Evolutionary conservation across 2,329 filamentous ascomycete genomes (phyloP), one percentile per base, ranked within the genome.

Genomic region (Trichophyton schoenleinii): DNA sequence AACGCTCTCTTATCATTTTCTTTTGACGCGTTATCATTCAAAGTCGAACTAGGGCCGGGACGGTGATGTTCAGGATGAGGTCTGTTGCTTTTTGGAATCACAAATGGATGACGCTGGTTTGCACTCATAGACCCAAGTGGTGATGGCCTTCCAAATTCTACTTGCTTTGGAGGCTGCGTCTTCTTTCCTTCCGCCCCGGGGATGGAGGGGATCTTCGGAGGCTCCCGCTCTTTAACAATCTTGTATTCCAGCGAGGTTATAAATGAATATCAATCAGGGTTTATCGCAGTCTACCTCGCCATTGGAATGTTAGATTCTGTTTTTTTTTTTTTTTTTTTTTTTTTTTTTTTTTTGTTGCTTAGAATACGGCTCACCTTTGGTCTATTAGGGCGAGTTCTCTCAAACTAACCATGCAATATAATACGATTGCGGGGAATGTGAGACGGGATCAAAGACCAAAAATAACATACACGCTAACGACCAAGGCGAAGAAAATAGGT

Each of bases 141-240:
- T 64, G 81, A 84, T 1, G 83, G 76, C 66, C 81, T 80, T 59
- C 83, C 83, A 67, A 85, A 86, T 66, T 84, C 78, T 44, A 79
- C 75, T 36, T 76, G 72, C 13, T 73, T 67, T 11, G 72, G 65
- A 34, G 72, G 67, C 42, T 68, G 69, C 18, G 69, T 60, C 41
- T 71, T 70, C 41, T 71, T 70, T 34, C 75, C 69, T 58, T 71
- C 71, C 13, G 70, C 68, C 63, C 72, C 73, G 18, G 71, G 70
- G 57, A 73, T 70, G 38, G 69, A 67, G 6, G 71, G 69, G 58
- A 71, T 68, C 57, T 70, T 69, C 11, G 75, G 72, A 15, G 77
- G 76, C 62, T 78, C 77, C 63, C 79, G 74, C 73, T 82, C 79
- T 66, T 77, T 76, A 9, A 80, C 80, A 78, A 82, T 82, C 20